A percentile compares a stretch with the other conserved stretches of the same genome.
Conservation (phyloP, 345 rosid species). For the Rhodamnia argentea region DNA sequence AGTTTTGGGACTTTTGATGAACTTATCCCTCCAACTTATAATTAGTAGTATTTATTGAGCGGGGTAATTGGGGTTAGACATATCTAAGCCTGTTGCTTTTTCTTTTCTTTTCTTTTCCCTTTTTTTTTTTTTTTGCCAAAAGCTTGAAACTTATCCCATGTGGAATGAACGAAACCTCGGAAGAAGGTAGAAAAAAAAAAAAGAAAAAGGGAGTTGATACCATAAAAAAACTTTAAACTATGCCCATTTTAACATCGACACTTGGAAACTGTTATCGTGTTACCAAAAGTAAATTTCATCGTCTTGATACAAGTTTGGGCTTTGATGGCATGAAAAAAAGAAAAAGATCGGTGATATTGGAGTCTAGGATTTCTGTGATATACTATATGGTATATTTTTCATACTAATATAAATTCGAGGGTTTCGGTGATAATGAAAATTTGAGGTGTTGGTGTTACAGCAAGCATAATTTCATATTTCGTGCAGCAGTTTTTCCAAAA, state of each 20-base stretch:
- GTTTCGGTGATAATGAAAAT: background rate
- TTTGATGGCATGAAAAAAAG: accelerated
- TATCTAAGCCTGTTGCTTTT: background rate
- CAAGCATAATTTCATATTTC: background rate
- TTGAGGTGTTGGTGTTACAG: background rate
- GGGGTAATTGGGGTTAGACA: background rate
- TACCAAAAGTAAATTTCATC: background rate
- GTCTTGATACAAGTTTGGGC: background rate
- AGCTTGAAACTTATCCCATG: background rate
- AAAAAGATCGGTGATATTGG: background rate
- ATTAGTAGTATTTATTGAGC: background rate
- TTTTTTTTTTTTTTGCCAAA: background rate
- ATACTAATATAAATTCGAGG: background rate
- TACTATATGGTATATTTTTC: background rate
- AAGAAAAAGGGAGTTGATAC: background rate
- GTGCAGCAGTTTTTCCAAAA: background rate
- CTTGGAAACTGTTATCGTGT: background rate
- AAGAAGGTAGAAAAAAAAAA: background rate
- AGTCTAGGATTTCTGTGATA: background rate
- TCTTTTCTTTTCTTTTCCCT: too few species aligned
- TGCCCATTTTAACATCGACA: background rate
- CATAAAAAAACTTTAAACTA: background rate
- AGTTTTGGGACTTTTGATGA: too few species aligned
- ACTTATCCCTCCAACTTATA: background rate
- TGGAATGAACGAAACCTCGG: background rate